phyloP scores from a whole-genome alignment of 805 yeast genomes.

The Monosporozyma servazzii region DNA sequence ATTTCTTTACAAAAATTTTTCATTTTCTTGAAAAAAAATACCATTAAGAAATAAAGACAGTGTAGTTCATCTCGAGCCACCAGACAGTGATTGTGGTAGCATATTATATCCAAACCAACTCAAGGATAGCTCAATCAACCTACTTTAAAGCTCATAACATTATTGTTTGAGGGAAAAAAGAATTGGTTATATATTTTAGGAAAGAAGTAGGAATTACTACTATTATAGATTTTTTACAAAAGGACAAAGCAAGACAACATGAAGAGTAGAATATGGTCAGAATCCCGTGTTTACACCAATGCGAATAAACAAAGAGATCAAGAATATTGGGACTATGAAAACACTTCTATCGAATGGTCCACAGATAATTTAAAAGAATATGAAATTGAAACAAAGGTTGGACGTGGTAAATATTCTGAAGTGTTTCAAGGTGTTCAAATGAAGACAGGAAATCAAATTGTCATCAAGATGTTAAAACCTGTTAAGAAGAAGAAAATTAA shows the following conservation, averaged over 20 bases:
- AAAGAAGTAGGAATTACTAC: not conserved
- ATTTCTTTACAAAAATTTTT: not conserved
- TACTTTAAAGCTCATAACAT: no score
- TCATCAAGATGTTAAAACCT: conserved; percentile 85
- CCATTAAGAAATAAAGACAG: not conserved
- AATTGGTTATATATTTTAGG: not conserved
- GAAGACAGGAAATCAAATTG: conserved; percentile 53
- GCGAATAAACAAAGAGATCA: conserved; percentile 59
- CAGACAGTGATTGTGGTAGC: not conserved
- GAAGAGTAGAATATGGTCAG: conserved; percentile 35
- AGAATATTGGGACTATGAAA: conserved; percentile 83
- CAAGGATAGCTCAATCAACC: not conserved
- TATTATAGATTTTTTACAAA: not conserved
- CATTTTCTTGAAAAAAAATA: not conserved
- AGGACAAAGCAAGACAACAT: conserved; percentile 6
- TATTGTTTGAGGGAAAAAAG: no score
- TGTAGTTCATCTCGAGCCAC: not conserved
- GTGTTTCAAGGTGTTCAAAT: conserved; percentile 80
- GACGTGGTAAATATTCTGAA: conserved; percentile 92
- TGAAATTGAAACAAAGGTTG: conserved; percentile 76
- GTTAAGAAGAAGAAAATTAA: conserved; percentile 86
- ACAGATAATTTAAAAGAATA: conserved; percentile 40
- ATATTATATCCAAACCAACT: no score
- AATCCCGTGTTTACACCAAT: conserved; percentile 62
- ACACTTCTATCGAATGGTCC: conserved; percentile 54